Evolutionary conservation across 495 filamentous ascomycete genomes (phyloP), one percentile per base, ranked within the genome.

Genomic region (Aspergillus biplanus): DNA sequence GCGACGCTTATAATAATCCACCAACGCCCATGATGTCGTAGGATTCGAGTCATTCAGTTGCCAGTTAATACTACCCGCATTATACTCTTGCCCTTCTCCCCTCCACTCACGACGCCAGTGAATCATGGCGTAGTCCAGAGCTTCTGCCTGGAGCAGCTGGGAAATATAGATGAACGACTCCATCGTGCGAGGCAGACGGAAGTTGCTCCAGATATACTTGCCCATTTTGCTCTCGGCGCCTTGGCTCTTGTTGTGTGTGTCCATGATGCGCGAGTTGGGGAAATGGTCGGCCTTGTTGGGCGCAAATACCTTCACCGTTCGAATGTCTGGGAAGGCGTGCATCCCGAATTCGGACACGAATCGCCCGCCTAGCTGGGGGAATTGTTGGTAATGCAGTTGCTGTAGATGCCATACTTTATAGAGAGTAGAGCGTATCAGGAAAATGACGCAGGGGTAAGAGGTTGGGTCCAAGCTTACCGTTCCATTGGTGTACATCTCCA

Each of bases 1-100:
- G 7, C 52, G 52, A 56, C 52, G 52, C 11, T 12, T 16, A 34
- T 56, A 56, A 34, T 33, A 56, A 34, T 56, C 52, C 2, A 56
- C 52, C 21, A 56, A 16, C 0, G 52, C 7, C 52, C 52, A 56
- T 11, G 52, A 56, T 7, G 52, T 56, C 0, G 52, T 56, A 6
- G 52, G 52, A 21, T 56, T 56, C 2, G 52, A 56, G 32, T 56
- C 52, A 56, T 56, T 56, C 52, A 56, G 34, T 15, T 56, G 52
- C 52, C 52, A 56, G 15, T 33, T 56, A 32, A 56, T 34, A 34
- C 21, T 33, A n/a, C 52, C 52, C 4, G 52, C 52, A 34, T 56
- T 56, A 15, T 56, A 56, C 32, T 56, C 52, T 0, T 16, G 52
- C 4, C 7, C 32, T 12, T 34, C 3, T 33, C 52, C 52, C 33